These are phyloP conservation scores for Sextonia rubra DNA, from an alignment of 164 flowering plant genomes.

Conservation along the genomic window DNA sequence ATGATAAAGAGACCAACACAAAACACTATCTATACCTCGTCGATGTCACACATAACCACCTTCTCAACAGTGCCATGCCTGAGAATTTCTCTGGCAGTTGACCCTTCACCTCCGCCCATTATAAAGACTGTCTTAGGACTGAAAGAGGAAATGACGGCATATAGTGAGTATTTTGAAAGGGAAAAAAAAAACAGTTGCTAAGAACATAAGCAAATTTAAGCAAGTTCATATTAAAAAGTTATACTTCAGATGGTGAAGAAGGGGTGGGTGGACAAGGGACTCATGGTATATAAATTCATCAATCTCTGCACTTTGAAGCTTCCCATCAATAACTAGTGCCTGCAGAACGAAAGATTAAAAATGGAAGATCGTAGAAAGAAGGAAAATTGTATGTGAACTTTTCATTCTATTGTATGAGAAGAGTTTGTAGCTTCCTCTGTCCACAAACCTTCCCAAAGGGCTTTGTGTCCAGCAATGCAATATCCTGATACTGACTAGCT, in stretches of 20 bases:
- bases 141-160: background rate
- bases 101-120: conserved; percentile 98
- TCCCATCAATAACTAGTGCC: conserved; percentile 90
- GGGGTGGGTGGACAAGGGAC: conserved; percentile 86
- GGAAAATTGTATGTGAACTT: background rate
- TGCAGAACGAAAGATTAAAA: conserved; percentile 11
- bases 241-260: conserved; percentile 75
- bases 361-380: background rate
- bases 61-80: conserved; percentile 60
- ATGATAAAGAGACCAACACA: too few relatives aligned
- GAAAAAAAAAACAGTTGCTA: background rate
- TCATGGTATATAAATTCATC: conserved; percentile 97
- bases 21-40: conserved; percentile 43
- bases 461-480: conserved; percentile 82
- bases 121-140: conserved; percentile 72
- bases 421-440: background rate
- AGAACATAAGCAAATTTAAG: background rate
- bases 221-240: background rate
- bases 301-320: conserved; percentile 92
- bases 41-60: conserved; percentile 91
- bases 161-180: background rate
- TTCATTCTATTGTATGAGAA: background rate
- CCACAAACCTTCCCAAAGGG: conserved; percentile 81
- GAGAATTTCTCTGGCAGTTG: conserved; percentile 83
- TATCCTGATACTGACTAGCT: conserved; percentile 71